Base-by-base conservation (phyloP, 441 rosid species). In the Erodium moschatum region DNA sequence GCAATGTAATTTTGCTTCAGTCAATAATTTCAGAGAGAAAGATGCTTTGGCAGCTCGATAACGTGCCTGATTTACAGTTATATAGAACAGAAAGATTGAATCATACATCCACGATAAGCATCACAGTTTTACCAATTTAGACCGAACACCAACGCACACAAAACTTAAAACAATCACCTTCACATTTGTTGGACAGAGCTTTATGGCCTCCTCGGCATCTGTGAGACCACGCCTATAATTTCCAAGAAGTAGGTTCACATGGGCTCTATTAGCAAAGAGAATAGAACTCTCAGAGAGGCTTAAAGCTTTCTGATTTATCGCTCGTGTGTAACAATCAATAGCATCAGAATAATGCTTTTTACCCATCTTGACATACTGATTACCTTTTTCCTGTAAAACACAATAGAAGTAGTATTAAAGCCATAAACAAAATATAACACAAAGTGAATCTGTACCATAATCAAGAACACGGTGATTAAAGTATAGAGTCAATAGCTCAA, bases 41-140 rank as follows among this genome's bases (percentile, higher is more conserved):
- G 89, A 85, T 8, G 97, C 95, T 81, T 90, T 93, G 72, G 95
- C 91, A 78, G 95, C 96, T 74, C 98, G 87, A 83, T 90, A 93
- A 58, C 79, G 70, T 0, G 92, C 97, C 95, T 88, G 66, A 1
- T 62, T 24, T 66, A 33, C 70, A 74, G 0, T 0, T 6, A 63
- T 18, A 8, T 18, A 12, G 16, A 10, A 35, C 8, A 35, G 42
- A 35, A 35, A 35, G 5, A 35, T 0, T 35, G 42, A 35, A 35
- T 35, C 42, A 35, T 35, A 35, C 42, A 35, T 35, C 8, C 42
- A 4, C 7, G 42, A 35, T 1, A 35, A 35, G 42, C 42, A 35
- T 35, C 5, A 35, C 5, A 35, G 8, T 35, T 35, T 7, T 35
- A 35, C 42, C 42, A 35, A 35, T 35, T 35, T 35, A 35, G 42